Evolutionary conservation across 306 rosid species (phyloP).

Genomic region (Quercus suber): DNA sequence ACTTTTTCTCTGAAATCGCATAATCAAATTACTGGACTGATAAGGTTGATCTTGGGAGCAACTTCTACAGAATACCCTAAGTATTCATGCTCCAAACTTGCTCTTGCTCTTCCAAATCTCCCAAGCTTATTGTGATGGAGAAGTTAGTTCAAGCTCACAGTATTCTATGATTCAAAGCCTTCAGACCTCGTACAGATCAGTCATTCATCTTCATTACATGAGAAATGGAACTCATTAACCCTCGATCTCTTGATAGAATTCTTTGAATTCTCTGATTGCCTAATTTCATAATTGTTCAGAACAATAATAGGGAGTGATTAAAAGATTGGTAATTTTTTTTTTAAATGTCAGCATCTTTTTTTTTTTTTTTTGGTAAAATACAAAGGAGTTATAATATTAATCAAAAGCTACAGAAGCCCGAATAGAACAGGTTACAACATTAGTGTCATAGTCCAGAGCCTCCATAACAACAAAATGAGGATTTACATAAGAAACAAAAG

Average conservation of each 20-base stretch:
- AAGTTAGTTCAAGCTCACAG: background rate
- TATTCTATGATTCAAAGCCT: constrained; percentile 4
- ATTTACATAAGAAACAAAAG: too few species aligned
- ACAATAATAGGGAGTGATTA: background rate
- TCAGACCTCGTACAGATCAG: background rate
- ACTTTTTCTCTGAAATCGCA: background rate
- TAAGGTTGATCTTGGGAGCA: background rate
- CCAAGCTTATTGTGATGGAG: background rate
- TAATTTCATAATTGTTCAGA: background rate
- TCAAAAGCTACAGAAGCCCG: too few species aligned
- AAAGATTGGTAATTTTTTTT: too few species aligned
- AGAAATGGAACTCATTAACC: background rate
- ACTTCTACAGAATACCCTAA: background rate
- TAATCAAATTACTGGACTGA: background rate
- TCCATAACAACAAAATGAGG: too few species aligned
- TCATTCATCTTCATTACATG: background rate
- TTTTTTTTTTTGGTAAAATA: too few species aligned
- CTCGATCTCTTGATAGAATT: background rate
- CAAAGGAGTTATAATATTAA: too few species aligned
- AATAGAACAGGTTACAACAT: too few species aligned
- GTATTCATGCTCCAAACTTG: background rate
- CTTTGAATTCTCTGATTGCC: background rate
- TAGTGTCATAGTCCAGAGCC: too few species aligned
- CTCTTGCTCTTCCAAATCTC: background rate
- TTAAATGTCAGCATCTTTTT: too few species aligned